Percentiles rank a stretch among this genome's conserved stretches.
Evolutionary conservation across 2,329 filamentous ascomycete genomes (phyloP).

Genomic region (Endoconidiophora polonica): DNA sequence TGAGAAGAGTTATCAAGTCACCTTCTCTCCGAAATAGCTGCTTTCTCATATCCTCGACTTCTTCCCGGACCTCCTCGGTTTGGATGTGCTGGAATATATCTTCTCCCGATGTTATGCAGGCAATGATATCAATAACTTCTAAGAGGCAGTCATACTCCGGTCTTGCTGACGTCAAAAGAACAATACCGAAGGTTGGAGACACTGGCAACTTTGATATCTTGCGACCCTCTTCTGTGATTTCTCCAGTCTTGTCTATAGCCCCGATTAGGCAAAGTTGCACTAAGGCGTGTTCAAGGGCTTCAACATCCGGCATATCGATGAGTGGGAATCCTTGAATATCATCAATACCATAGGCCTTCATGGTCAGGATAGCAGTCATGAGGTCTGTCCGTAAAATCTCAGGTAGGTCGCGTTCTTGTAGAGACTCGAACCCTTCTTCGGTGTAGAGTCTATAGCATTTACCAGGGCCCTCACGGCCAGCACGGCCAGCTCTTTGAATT

Average conservation of each 20-base stretch:
- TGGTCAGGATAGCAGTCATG: constrained; percentile 68
- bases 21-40: constrained; percentile 45
- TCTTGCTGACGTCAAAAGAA: constrained; percentile 62
- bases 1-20: constrained; percentile 48
- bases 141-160: constrained; percentile 56
- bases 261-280: constrained; percentile 64
- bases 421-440: constrained; percentile 50
- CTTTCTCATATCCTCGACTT: constrained; percentile 35
- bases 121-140: constrained; percentile 72
- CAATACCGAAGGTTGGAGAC: constrained; percentile 62
- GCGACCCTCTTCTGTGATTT: constrained; percentile 55
- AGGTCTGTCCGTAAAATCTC: constrained; percentile 88
- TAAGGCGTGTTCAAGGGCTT: constrained; percentile 67
- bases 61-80: constrained; percentile 38
- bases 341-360: constrained; percentile 79
- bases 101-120: constrained; percentile 45
- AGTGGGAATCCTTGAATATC: constrained; percentile 73
- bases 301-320: constrained; percentile 61
- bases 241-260: constrained; percentile 54
- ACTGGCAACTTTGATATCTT: constrained; percentile 74
- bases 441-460: constrained; percentile 87
- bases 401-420: constrained; percentile 61
- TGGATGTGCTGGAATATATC: constrained; percentile 45
- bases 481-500: constrained; percentile 78
- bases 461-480: constrained; percentile 78